Base-by-base conservation (phyloP, 2,329 filamentous ascomycete genomes). In the Paecilomyces formosus region DNA sequence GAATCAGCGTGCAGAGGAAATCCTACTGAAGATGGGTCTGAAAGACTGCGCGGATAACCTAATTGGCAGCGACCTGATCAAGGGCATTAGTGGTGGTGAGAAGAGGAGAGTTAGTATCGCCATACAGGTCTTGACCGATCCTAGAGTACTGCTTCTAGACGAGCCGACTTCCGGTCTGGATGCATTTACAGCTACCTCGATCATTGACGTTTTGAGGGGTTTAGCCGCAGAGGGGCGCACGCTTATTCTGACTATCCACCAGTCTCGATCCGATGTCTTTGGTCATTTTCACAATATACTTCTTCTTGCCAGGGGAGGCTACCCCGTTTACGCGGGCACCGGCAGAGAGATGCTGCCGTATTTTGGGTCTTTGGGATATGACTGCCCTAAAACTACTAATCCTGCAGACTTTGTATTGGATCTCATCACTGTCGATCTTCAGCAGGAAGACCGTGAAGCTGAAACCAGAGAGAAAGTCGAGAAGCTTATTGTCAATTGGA, bases 21-120 rank as follows among this genome's bases (percentile, higher is more conserved):
- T 91, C 0, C 73, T 92, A 1, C 70, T 88, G 15, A 90, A 90
- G 68, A 85, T 92, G 82, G 89, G 89, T 0, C 73, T 92, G 3
- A 90, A 90, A 65, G 88, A 92, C 63, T 92, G 88, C 62, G 89
- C 88, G 0, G 84, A 91, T 66, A 90, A 88, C 56, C 71, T 91
- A 0, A 82, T 92, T 8, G 89, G 89, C 2, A 87, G 82, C 58
- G 87, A 89, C 8, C 72, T 89, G 3, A 80, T 89, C 63, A 92
- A 92, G 69, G 88, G 89, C 0, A 91, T 92, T 30, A 90, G 87
- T 8, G 89, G 89, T 2, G 89, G 89, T 18, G 88, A 92, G 72
- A 92, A 91, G 72, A 81, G 89, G 2, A 82, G 89, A 57, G 88
- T 92, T 5, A 88, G 87, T 2, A 91, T 92, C 61, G 89, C 88